Evolutionary conservation across 352 stramenopile genomes (phyloP).

Genomic region (Pythium sukuiense): DNA sequence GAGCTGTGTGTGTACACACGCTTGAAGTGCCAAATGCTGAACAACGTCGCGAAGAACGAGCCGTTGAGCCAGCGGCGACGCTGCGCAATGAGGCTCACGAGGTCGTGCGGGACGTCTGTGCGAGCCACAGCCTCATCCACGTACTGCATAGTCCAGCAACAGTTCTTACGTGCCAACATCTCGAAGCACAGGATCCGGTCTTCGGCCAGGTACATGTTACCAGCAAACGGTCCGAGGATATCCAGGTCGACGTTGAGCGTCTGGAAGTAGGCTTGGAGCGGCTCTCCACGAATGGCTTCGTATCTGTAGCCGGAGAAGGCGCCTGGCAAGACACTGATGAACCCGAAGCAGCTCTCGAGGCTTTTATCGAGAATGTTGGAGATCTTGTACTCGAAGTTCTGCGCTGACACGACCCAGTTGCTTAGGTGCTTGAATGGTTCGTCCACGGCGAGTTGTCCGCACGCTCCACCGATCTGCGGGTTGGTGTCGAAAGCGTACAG

Average conservation of each 20-base stretch:
- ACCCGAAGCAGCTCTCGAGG: slow-evolving; percentile 84
- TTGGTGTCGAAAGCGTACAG: slow-evolving; percentile 80
- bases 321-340: slow-evolving; percentile 84
- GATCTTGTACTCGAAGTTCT: slow-evolving; percentile 92
- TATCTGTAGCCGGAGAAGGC: slow-evolving; percentile 87
- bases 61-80: slow-evolving; percentile 88
- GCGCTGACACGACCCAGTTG: slow-evolving; percentile 86
- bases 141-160: slow-evolving; percentile 89
- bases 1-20: slow-evolving; percentile 83
- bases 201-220: slow-evolving; percentile 90
- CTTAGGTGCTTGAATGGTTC: slow-evolving; percentile 80
- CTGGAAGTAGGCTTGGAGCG: slow-evolving; percentile 85
- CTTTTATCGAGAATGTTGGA: slow-evolving; percentile 89
- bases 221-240: slow-evolving; percentile 80
- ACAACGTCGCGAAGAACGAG: slow-evolving; percentile 86
- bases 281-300: slow-evolving; percentile 75
- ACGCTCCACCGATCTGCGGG: slow-evolving; percentile 77
- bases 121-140: slow-evolving; percentile 80
- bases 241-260: slow-evolving; percentile 79
- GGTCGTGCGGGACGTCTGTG: slow-evolving; percentile 80
- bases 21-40: slow-evolving; percentile 85
- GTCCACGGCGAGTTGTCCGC: slow-evolving; percentile 79
- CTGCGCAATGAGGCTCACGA: slow-evolving; percentile 83
- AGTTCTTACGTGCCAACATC: slow-evolving; percentile 77
- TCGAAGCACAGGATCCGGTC: slow-evolving; percentile 87